Evolutionary conservation across 1,284 basidiomycete species (phyloP).

Genomic region (Sporisorium iseilematis-ciliati): DNA sequence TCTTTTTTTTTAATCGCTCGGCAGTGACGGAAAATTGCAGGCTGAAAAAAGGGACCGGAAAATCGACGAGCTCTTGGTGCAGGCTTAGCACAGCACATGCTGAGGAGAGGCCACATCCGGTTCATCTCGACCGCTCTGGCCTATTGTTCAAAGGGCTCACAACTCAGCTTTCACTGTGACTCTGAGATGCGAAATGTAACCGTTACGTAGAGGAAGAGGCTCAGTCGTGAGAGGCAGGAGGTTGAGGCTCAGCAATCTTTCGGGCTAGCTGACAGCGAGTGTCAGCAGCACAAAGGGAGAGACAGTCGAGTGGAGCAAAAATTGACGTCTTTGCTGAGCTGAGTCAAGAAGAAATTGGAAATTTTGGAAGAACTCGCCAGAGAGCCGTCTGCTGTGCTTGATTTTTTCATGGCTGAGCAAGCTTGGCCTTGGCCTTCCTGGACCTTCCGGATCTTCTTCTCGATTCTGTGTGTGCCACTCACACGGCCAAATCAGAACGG

Average conservation of each 20-base stretch:
- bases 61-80: neutral
- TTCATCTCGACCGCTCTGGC: slow-evolving; percentile 14
- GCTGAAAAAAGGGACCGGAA: slow-evolving; percentile 6
- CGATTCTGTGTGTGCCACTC: neutral
- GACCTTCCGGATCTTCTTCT: neutral
- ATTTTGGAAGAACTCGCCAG: neutral
- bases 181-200: too few species aligned
- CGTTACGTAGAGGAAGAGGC: neutral
- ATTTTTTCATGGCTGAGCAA: slow-evolving; percentile 6
- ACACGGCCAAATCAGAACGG: slow-evolving; percentile 2
- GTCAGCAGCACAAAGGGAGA: neutral
- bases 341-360: slow-evolving; percentile 19
- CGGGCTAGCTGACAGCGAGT: too few species aligned
- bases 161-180: slow-evolving; percentile 1
- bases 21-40: too few species aligned
- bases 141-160: too few species aligned
- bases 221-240: neutral
- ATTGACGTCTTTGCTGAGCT: slow-evolving; percentile 27
- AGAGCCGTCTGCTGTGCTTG: neutral
- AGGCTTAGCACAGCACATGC: slow-evolving; percentile 13
- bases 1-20: neutral
- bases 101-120: neutral
- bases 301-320: neutral
- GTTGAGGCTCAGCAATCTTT: neutral
- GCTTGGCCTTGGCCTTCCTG: neutral